Evolutionary conservation across 441 rosid species (phyloP).

Genomic region (Gossypium davidsonii): DNA sequence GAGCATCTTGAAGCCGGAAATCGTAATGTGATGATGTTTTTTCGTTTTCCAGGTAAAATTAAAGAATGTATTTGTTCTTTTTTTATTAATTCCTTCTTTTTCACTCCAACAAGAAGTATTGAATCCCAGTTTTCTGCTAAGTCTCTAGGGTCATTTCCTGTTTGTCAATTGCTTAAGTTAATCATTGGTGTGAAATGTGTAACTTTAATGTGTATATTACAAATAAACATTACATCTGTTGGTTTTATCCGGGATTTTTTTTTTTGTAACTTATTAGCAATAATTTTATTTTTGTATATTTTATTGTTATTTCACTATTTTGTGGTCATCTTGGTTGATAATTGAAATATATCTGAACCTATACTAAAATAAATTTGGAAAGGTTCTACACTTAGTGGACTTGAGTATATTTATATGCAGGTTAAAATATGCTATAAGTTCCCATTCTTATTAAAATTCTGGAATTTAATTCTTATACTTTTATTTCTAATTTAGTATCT

Average conservation of each 20-base stretch:
- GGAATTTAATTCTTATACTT: no score
- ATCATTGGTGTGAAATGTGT: constrained; percentile 23
- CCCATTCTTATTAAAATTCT: no score
- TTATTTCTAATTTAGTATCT: no score
- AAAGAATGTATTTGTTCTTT: constrained; percentile 13
- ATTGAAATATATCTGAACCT: no score
- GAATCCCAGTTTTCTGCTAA: constrained; percentile 12
- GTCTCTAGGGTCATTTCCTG: constrained; percentile 13
- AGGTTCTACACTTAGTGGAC: no score
- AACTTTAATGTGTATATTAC: constrained; percentile 20
- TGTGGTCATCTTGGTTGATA: not conserved
- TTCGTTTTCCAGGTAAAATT: not conserved
- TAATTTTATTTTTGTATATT: not conserved
- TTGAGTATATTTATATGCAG: no score
- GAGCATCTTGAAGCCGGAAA: constrained; percentile 93
- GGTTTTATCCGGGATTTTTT: constrained; percentile 3
- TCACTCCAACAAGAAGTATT: constrained; percentile 14
- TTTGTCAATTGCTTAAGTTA: constrained; percentile 1
- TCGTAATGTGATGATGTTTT: constrained; percentile 57
- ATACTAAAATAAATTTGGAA: no score
- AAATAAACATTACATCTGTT: constrained; percentile 19
- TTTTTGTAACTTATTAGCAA: constrained; percentile 11
- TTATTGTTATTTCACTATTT: not conserved
- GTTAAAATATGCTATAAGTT: no score
- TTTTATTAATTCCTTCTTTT: constrained; percentile 9